Conservation (phyloP, 2,329 filamentous ascomycete genomes). For the Pseudopyrenochaeta lycopersici region DNA sequence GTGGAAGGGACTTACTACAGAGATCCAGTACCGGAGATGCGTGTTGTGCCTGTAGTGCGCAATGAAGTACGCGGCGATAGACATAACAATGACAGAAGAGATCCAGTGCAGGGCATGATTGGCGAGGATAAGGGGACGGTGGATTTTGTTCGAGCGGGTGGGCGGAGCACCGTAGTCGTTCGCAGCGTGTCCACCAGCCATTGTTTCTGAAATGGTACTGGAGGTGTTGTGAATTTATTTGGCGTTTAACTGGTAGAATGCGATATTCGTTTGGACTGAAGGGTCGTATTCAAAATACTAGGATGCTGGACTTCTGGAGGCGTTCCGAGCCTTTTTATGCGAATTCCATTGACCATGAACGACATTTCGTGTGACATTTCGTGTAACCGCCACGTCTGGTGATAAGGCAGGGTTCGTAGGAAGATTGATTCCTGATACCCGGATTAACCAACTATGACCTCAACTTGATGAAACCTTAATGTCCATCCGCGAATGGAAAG, state of each 20-base stretch:
- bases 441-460: neutral
- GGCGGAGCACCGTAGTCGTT: slow-evolving; percentile 23
- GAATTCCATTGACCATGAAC: neutral
- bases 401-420: neutral
- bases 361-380: neutral
- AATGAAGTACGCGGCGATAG: no score
- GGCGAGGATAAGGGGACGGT: slow-evolving; percentile 20
- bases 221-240: neutral
- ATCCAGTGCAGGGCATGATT: slow-evolving; percentile 8
- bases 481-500: neutral
- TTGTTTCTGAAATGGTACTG: neutral
- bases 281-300: neutral
- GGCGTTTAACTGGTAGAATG: neutral
- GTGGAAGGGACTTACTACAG: no score
- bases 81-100: no score
- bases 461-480: neutral
- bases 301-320: neutral
- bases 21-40: no score
- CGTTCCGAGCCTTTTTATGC: neutral
- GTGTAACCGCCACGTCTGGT: neutral
- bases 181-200: slow-evolving; percentile 2
- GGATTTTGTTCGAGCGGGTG: slow-evolving; percentile 8
- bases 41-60: no score
- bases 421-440: neutral
- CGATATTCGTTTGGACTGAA: neutral